phyloP scores from a whole-genome alignment of 2,329 filamentous ascomycete species.

The Aspergillus tamarii region DNA sequence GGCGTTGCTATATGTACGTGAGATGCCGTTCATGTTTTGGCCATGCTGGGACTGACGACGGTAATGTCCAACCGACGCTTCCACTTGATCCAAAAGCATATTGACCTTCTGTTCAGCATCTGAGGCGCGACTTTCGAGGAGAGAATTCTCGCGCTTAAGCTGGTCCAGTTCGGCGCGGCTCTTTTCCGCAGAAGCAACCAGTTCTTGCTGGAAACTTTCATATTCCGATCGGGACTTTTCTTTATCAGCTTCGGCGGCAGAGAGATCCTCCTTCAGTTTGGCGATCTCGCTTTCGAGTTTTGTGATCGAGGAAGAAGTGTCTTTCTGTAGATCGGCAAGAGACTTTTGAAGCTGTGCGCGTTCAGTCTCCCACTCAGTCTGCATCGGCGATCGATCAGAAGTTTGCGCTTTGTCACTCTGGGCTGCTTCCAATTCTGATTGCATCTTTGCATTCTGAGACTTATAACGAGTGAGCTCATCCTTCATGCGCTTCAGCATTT shows the following conservation, averaged over 20 bases:
- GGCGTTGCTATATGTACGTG: slow-evolving; percentile 58
- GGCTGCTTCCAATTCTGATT: slow-evolving; percentile 74
- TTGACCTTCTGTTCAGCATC: slow-evolving; percentile 95
- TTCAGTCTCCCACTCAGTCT: slow-evolving; percentile 74
- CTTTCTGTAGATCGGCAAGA: slow-evolving; percentile 69
- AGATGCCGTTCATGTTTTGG: slow-evolving; percentile 42
- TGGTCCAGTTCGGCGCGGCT: slow-evolving; percentile 74
- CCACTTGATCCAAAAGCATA: slow-evolving; percentile 90
- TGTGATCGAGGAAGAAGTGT: slow-evolving; percentile 66
- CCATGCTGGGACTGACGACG: slow-evolving; percentile 68
- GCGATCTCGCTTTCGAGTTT: slow-evolving; percentile 73
- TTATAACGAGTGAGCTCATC: slow-evolving; percentile 95
- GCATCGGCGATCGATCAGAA: slow-evolving; percentile 45
- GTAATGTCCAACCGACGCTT: slow-evolving; percentile 91
- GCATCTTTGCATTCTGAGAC: slow-evolving; percentile 78
- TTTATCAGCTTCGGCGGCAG: slow-evolving; percentile 67
- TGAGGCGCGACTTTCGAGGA: slow-evolving; percentile 79
- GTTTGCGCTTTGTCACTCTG: slow-evolving; percentile 56
- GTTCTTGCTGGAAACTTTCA: slow-evolving; percentile 58
- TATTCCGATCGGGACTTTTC: slow-evolving; percentile 63
- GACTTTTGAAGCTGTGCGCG: slow-evolving; percentile 68
- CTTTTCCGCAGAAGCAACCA: slow-evolving; percentile 59
- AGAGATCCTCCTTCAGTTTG: slow-evolving; percentile 70
- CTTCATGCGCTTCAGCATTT: slow-evolving; percentile 98
- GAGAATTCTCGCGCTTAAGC: slow-evolving; percentile 77